Conservation (phyloP, 2,329 filamentous ascomycete species). For the Aspergillus phoenicis region DNA sequence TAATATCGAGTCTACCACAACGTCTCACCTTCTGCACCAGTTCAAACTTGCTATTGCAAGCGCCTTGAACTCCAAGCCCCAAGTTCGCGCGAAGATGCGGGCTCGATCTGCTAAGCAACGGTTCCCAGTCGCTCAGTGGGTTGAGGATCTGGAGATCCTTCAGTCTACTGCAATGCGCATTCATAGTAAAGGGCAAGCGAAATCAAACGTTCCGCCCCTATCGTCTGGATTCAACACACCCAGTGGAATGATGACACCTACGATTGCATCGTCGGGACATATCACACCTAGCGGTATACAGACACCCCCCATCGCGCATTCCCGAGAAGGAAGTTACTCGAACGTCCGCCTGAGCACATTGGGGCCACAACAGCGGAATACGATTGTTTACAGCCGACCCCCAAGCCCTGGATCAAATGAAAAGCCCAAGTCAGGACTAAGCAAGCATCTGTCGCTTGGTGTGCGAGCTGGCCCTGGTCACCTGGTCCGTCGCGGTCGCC, state of each 20-base stretch:
- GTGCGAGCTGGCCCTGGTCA: conserved; percentile 46
- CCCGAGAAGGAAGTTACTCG: conserved; percentile 33
- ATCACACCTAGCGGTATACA: conserved; percentile 46
- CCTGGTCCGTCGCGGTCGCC: conserved; percentile 32
- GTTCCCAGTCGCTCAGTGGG: conserved; percentile 69
- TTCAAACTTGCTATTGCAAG: conserved; percentile 66
- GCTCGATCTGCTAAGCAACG: conserved; percentile 66
- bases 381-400: conserved; percentile 44
- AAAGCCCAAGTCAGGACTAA: conserved; percentile 35
- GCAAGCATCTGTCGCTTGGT: conserved; percentile 43
- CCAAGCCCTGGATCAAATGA: conserved; percentile 36
- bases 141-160: conserved; percentile 64
- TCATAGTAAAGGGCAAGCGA: conserved; percentile 49
- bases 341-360: conserved; percentile 35
- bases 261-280: conserved; percentile 43
- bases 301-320: conserved; percentile 38
- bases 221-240: conserved; percentile 49
- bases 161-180: conserved; percentile 63
- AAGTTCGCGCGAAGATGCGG: conserved; percentile 64
- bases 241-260: conserved; percentile 40
- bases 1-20: conserved; percentile 66
- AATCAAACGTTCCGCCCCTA: conserved; percentile 34
- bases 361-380: conserved; percentile 42
- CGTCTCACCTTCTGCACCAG: conserved; percentile 64
- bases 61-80: conserved; percentile 59